Percentiles rank a stretch among this genome's conserved stretches.
Evolutionary conservation across 768 basidiomycete species (phyloP).

Genomic region (Trametes cubensis): DNA sequence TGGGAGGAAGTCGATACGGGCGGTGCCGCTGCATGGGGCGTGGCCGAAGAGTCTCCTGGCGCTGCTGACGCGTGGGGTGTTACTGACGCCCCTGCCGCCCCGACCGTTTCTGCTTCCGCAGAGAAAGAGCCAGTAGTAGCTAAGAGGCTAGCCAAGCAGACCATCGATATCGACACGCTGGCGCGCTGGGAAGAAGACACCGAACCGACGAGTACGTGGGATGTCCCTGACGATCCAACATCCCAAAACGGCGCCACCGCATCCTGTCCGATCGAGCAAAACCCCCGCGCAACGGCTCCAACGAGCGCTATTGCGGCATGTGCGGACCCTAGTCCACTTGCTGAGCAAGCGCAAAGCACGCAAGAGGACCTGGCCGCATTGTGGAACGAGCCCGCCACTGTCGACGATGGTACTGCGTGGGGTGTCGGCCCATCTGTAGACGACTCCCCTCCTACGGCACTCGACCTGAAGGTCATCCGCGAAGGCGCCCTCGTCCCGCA

Average conservation of each 20-base stretch:
- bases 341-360: too few relatives aligned
- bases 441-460: background rate
- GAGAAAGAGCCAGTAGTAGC: too few relatives aligned
- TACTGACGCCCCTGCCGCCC: too few relatives aligned
- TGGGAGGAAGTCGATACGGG: background rate
- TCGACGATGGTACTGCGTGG: slow-evolving; percentile 2
- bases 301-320: too few relatives aligned
- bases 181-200: background rate
- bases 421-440: background rate
- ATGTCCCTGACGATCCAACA: too few relatives aligned
- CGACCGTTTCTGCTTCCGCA: too few relatives aligned
- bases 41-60: background rate
- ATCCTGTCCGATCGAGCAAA: too few relatives aligned
- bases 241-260: too few relatives aligned
- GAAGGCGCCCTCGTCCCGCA: slow-evolving; percentile 40
- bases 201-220: background rate
- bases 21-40: slow-evolving; percentile 3
- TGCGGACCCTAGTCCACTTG: too few relatives aligned
- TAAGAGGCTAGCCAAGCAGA: background rate
- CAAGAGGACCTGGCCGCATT: background rate
- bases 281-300: too few relatives aligned
- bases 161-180: background rate
- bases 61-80: background rate
- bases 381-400: slow-evolving; percentile 1
- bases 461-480: slow-evolving; percentile 29